Percentiles rank a stretch among this genome's conserved stretches.
Conservation (phyloP, 169 alveolate species). For the Eimeria necatrix region DNA sequence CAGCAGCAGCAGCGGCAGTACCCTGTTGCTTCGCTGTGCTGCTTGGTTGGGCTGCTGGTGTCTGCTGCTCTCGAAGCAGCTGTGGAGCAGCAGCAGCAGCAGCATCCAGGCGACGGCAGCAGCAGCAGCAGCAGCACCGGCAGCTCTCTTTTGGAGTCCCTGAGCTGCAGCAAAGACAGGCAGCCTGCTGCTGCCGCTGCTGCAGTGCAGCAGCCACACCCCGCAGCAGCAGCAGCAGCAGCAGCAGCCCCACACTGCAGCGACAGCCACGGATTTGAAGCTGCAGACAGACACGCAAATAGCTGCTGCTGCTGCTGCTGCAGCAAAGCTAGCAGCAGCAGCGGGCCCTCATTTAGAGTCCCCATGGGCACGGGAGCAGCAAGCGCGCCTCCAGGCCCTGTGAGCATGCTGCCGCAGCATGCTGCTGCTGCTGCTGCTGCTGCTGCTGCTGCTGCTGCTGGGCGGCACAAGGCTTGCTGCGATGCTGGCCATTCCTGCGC, state of each 20-base stretch:
- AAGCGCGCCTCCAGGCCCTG: no score
- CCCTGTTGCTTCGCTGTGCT: slow-evolving; percentile 58
- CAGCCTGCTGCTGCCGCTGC: neutral
- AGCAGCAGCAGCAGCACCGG: neutral
- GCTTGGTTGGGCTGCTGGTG: slow-evolving; percentile 62
- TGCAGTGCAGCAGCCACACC: neutral
- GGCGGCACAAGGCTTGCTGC: neutral
- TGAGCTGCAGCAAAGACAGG: slow-evolving; percentile 12
- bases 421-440: no score
- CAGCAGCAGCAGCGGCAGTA: neutral
- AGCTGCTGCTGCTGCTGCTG: slow-evolving; percentile 18
- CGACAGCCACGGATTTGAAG: neutral
- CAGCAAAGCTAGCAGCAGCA: no score
- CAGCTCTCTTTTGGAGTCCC: neutral
- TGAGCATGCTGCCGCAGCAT: no score
- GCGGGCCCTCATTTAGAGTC: neutral
- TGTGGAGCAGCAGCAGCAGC: slow-evolving; percentile 62
- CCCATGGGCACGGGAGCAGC: neutral
- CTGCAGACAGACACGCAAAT: neutral
- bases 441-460: neutral
- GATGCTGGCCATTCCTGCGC: neutral
- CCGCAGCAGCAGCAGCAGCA: neutral
- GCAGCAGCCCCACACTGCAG: no score
- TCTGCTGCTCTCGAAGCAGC: slow-evolving; percentile 71
- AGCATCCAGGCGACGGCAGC: neutral